Conservation (phyloP, 768 basidiomycete species). For the Lentinula raphanica region DNA sequence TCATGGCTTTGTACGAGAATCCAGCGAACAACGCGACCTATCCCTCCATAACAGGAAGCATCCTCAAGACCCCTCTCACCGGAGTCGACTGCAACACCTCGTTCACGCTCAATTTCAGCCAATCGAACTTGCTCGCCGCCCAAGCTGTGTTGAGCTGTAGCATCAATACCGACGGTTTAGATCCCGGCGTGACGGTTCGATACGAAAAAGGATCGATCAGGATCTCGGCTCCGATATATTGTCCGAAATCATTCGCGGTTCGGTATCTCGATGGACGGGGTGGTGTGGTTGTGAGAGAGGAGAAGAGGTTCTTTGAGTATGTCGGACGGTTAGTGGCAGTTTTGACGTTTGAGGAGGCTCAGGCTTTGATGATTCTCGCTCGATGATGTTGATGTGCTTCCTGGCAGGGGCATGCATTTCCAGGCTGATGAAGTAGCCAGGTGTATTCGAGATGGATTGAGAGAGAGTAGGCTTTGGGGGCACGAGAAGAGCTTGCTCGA, state of each 20-base stretch:
- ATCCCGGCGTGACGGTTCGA: constrained; percentile 61
- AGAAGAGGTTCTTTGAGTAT: constrained; percentile 53
- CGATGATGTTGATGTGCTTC: background rate
- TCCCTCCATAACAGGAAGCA: constrained; percentile 64
- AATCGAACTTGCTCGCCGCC: constrained; percentile 54
- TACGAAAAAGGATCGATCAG: constrained; percentile 69
- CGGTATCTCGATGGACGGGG: constrained; percentile 50
- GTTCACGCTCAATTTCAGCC: constrained; percentile 65
- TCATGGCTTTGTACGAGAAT: constrained; percentile 75
- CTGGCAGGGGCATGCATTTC: constrained; percentile 65
- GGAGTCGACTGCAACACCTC: constrained; percentile 75
- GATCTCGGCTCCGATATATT: constrained; percentile 61
- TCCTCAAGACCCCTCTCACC: constrained; percentile 73
- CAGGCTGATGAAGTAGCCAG: constrained; percentile 86
- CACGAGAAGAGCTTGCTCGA: constrained; percentile 75
- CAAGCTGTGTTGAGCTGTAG: constrained; percentile 72
- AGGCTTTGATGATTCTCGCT: no score
- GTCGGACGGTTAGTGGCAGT: constrained; percentile 33
- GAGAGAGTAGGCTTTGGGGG: constrained; percentile 69
- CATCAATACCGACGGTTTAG: constrained; percentile 44
- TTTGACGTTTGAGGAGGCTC: no score
- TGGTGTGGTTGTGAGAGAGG: constrained; percentile 47
- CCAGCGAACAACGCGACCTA: constrained; percentile 57
- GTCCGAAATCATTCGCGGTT: constrained; percentile 62
- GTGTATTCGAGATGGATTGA: constrained; percentile 67